Base-by-base conservation (phyloP, 2,329 filamentous ascomycete species). In the Ophiostoma angusticollis region DNA sequence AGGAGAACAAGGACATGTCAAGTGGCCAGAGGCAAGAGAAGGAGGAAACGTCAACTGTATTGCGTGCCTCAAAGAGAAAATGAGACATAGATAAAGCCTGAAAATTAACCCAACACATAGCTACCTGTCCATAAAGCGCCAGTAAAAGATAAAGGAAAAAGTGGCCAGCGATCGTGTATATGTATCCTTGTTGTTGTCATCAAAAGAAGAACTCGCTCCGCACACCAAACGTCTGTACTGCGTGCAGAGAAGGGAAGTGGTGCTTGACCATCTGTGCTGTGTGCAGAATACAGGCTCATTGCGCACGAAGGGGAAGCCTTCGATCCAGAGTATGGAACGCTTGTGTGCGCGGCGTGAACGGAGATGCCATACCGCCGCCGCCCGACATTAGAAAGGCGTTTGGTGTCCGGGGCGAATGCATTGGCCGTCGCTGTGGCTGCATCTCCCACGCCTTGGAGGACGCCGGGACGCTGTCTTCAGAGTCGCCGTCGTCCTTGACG, bases 251-350 rank as follows among this genome's bases (percentile, higher is more conserved):
- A n/a, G n/a, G n/a, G n/a, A n/a, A n/a, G n/a, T n/a, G n/a, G n/a
- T n/a, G n/a, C n/a, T n/a, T n/a, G n/a, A n/a, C n/a, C n/a, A n/a
- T n/a, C n/a, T n/a, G n/a, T n/a, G n/a, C n/a, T n/a, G n/a, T n/a
- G n/a, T n/a, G n/a, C n/a, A n/a, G n/a, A n/a, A n/a, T n/a, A n/a
- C n/a, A n/a, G n/a, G n/a, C n/a, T n/a, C 8, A n/a, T 6, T 24
- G 41, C 19, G 56, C 49, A 37, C 69, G 61, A 34, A 74, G 52
- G 3, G 74, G 72, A 42, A 77, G 54, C 50, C 70, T 69, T 40
- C 73, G 59, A 45, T 78, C 71, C 34, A 80, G 60, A 11, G 70
- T 68, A 50, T 80, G 67, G 53, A 83, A 80, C 0, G 73, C 72
- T 46, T 43, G 63, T 47, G 30, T 50, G 18, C 42, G 44, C 14